Evolutionary conservation across 257 asterid species (phyloP).

Genomic region (Solanum sparsipilum): DNA sequence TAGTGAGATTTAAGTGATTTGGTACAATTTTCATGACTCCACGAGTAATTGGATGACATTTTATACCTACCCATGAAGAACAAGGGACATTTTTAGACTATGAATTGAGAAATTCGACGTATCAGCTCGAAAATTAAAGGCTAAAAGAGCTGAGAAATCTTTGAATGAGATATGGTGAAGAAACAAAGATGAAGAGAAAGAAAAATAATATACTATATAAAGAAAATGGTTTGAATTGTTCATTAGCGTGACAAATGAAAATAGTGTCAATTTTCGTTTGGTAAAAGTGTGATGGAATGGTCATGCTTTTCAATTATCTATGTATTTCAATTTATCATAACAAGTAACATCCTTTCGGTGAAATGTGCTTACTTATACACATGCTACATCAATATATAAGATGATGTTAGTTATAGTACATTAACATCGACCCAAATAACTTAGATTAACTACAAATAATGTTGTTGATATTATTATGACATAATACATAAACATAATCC

Average conservation of each 20-base stretch:
- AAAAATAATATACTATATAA: neutral
- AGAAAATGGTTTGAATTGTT: neutral
- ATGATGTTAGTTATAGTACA: neutral
- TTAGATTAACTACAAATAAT: neutral
- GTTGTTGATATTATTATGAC: neutral
- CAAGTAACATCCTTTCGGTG: neutral
- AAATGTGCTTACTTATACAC: neutral
- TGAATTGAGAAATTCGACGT: constrained; percentile 9
- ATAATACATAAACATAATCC: too few species aligned
- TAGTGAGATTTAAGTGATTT: constrained; percentile 4
- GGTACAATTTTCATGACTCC: constrained; percentile 19
- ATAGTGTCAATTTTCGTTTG: neutral
- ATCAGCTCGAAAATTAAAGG: constrained; percentile 11
- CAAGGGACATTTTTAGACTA: constrained; percentile 6
- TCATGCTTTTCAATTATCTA: neutral
- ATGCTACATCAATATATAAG: neutral
- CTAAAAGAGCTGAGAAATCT: constrained; percentile 5
- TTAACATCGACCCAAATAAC: neutral
- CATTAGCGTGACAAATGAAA: neutral
- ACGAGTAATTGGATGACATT: too few species aligned
- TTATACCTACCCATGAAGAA: too few species aligned
- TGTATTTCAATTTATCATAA: neutral
- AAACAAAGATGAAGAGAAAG: neutral
- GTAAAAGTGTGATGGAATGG: neutral
- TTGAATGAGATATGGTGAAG: neutral